Percentiles rank a stretch among this genome's conserved stretches.
Evolutionary conservation across 192 early-diverging fungal genomes (phyloP).

Genomic region (Cetraspora pellucida): DNA sequence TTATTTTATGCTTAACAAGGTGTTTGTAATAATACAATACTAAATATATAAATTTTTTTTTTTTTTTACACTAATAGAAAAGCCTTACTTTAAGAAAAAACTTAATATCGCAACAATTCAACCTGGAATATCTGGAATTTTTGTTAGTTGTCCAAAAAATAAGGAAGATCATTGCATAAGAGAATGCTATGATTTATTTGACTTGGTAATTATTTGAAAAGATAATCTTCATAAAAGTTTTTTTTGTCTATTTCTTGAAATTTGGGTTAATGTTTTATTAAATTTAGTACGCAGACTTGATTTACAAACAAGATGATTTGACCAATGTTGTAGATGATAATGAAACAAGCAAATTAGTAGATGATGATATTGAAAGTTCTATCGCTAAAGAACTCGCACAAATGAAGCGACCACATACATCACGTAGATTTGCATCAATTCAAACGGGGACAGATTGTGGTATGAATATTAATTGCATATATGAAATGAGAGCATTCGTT

Average conservation of each 20-base stretch:
- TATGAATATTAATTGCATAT: slow-evolving; percentile 32
- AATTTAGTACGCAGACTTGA: slow-evolving; percentile 41
- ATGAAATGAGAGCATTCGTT: neutral
- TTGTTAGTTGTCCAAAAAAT: slow-evolving; percentile 52
- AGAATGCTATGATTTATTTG: slow-evolving; percentile 54
- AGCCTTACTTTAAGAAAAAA: neutral
- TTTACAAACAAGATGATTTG: slow-evolving; percentile 32
- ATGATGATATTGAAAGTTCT: slow-evolving; percentile 54
- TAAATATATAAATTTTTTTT: too few relatives aligned
- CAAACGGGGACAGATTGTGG: slow-evolving; percentile 55
- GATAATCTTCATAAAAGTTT: neutral
- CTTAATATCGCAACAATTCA: neutral
- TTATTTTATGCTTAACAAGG: too few relatives aligned
- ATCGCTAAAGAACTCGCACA: slow-evolving; percentile 57
- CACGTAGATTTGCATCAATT: slow-evolving; percentile 52
- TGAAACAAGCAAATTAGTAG: slow-evolving; percentile 32
- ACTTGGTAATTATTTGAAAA: slow-evolving; percentile 39
- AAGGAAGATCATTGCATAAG: slow-evolving; percentile 48
- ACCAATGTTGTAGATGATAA: slow-evolving; percentile 2
- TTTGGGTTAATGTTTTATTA: neutral
- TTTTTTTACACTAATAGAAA: neutral
- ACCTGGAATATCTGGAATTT: slow-evolving; percentile 51
- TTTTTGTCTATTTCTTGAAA: neutral
- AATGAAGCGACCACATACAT: slow-evolving; percentile 47
- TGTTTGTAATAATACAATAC: too few relatives aligned